Conservation (phyloP, 2,329 filamentous ascomycete genomes). For the Massarina eburnea region DNA sequence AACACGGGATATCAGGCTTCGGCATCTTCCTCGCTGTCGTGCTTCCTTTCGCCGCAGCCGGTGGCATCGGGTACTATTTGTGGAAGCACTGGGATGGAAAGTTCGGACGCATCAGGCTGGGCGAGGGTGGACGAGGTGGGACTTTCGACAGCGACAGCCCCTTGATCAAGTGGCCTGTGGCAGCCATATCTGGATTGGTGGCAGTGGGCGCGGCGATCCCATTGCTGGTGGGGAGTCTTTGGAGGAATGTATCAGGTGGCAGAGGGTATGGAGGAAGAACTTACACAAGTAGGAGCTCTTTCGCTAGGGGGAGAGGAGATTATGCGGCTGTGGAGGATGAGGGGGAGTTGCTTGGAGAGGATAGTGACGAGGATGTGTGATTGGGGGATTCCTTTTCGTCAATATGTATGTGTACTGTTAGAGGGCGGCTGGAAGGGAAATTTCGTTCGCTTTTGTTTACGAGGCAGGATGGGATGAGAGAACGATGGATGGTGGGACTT, state of each 20-base stretch:
- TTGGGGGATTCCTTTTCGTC: neutral
- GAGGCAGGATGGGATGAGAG: too few relatives aligned
- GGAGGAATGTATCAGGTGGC: constrained; percentile 61
- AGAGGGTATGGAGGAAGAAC: constrained; percentile 61
- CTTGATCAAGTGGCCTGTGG: constrained; percentile 75
- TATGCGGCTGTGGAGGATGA: constrained; percentile 91
- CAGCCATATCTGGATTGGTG: constrained; percentile 56
- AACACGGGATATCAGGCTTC: constrained; percentile 67
- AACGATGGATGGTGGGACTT: neutral
- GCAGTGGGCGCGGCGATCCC: constrained; percentile 59
- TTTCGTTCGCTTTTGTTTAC: too few relatives aligned
- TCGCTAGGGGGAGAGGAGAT: constrained; percentile 82
- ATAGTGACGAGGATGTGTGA: constrained; percentile 84
- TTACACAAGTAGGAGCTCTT: constrained; percentile 87
- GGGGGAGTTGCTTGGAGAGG: constrained; percentile 89
- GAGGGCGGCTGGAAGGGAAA: neutral
- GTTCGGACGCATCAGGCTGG: constrained; percentile 86
- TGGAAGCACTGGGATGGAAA: constrained; percentile 84
- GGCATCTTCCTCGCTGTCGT: constrained; percentile 85
- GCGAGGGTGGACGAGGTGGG: constrained; percentile 55
- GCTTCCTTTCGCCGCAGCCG: constrained; percentile 71
- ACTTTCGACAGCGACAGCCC: constrained; percentile 66
- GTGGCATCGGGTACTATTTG: constrained; percentile 77
- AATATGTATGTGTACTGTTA: constrained; percentile 1
- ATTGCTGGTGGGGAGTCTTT: constrained; percentile 70